A percentile compares a stretch with the other conserved stretches of the same genome.
phyloP scores from a whole-genome alignment of 2,329 filamentous ascomycete genomes.

The Coniochaeta ligniaria region DNA sequence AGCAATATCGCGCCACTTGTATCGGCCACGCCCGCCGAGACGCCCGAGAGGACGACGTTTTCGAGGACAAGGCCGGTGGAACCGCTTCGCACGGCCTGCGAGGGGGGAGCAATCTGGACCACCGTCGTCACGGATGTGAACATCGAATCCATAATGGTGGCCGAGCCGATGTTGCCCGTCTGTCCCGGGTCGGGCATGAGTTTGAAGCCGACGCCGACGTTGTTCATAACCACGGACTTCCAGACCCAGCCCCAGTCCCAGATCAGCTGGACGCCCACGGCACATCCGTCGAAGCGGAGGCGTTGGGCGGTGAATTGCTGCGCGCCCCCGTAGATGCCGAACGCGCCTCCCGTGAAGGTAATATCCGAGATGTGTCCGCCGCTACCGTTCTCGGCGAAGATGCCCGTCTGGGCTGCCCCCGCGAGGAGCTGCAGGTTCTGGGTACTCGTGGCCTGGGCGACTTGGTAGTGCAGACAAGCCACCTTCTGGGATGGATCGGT shows the following conservation, averaged over 20 bases:
- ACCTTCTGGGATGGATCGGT: background rate
- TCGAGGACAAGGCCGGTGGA: too few relatives aligned
- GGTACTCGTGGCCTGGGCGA: background rate
- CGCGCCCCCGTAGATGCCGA: background rate
- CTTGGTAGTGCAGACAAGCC: background rate
- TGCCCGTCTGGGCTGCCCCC: background rate
- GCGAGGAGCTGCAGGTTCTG: background rate
- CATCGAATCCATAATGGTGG: background rate
- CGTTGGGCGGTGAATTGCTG: background rate
- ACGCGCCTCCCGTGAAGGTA: background rate
- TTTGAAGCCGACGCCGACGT: background rate
- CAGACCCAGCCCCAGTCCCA: constrained; percentile 2
- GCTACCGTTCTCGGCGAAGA: constrained; percentile 2
- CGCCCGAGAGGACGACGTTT: too few relatives aligned
- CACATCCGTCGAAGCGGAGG: background rate
- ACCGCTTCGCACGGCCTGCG: too few relatives aligned
- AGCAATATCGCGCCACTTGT: too few relatives aligned
- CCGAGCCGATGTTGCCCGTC: background rate
- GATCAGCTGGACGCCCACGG: background rate
- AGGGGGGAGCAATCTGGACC: too few relatives aligned
- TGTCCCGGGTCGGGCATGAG: background rate
- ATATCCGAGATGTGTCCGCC: background rate
- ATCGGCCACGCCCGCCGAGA: too few relatives aligned
- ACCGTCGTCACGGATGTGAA: background rate
- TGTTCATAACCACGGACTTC: background rate